Percentiles rank a stretch among this genome's conserved stretches.
Conservation (phyloP, 441 rosid species). For the Erodium texanum region DNA sequence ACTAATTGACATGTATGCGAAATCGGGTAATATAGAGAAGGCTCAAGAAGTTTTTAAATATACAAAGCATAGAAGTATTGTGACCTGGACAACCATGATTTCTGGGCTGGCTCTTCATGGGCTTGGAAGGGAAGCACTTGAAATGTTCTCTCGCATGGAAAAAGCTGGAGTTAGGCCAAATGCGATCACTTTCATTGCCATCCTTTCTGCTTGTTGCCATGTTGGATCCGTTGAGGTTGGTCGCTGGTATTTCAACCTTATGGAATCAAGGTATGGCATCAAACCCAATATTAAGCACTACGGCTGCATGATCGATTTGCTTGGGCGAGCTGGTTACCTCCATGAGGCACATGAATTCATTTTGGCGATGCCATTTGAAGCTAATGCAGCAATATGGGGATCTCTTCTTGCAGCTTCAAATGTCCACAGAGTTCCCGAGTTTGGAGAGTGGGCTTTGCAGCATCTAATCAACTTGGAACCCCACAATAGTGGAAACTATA, state of each 20-base stretch:
- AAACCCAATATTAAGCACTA: conserved; percentile 58
- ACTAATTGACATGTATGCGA: conserved; percentile 64
- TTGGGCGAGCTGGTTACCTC: conserved; percentile 63
- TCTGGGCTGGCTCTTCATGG: conserved; percentile 59
- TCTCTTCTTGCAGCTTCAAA: conserved; percentile 57
- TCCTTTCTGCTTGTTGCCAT: conserved; percentile 72
- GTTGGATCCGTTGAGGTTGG: conserved; percentile 57
- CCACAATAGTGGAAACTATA: conserved; percentile 59
- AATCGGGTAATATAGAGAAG: conserved; percentile 46
- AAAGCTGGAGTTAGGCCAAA: conserved; percentile 40
- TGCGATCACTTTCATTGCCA: conserved; percentile 52
- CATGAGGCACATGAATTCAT: conserved; percentile 45
- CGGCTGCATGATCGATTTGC: conserved; percentile 66
- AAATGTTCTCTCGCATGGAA: conserved; percentile 51
- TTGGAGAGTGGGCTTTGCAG: conserved; percentile 43
- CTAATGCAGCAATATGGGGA: conserved; percentile 67
- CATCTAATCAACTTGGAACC: conserved; percentile 47
- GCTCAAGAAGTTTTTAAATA: conserved; percentile 44
- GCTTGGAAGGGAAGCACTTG: conserved; percentile 48
- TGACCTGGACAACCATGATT: conserved; percentile 64
- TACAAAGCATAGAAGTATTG: conserved; percentile 33
- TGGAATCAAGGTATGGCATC: conserved; percentile 36
- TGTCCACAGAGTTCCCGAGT: conserved; percentile 37
- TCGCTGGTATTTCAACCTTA: conserved; percentile 32
- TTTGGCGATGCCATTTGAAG: conserved; percentile 53